phyloP scores from a whole-genome alignment of 805 yeast genomes.

The Pichia paraexigua region DNA sequence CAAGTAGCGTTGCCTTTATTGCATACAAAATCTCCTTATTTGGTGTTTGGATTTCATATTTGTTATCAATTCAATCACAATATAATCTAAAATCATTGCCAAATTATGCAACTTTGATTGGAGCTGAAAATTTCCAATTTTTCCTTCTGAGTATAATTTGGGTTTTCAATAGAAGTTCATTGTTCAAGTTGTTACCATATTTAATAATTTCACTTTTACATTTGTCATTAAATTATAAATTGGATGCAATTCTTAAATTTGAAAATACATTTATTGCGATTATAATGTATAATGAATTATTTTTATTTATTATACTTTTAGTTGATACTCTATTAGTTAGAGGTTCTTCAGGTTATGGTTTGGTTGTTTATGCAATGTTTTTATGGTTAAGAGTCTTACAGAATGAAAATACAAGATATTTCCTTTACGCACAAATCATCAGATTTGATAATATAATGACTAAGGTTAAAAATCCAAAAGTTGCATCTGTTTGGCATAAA shows the following conservation, averaged over 20 bases:
- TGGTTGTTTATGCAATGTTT: conserved; percentile 47
- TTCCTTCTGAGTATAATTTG: conserved; percentile 47
- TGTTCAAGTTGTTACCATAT: conserved; percentile 59
- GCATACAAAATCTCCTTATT: conserved; percentile 47
- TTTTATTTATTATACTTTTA: conserved; percentile 43
- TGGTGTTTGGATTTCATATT: conserved; percentile 48
- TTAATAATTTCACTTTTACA: conserved; percentile 52
- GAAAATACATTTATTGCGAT: conserved; percentile 34
- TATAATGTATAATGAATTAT: conserved; percentile 55
- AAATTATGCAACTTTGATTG: conserved; percentile 51
- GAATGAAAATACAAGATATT: conserved; percentile 37
- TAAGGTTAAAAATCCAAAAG: conserved; percentile 38
- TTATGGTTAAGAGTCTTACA: conserved; percentile 67
- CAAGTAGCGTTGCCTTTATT: conserved; percentile 38
- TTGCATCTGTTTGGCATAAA: conserved; percentile 33
- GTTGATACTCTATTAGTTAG: conserved; percentile 55
- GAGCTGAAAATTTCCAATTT: conserved; percentile 72
- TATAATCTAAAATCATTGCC: conserved; percentile 54
- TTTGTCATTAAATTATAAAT: conserved; percentile 34
- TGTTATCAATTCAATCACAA: conserved; percentile 47
- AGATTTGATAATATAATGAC: conserved; percentile 37
- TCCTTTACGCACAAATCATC: conserved; percentile 34
- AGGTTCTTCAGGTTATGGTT: conserved; percentile 63
- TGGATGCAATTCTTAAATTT: conserved; percentile 33
- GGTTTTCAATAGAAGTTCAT: conserved; percentile 56